Base-by-base conservation (phyloP, 805 yeast species). In the Saturnispora besseyi region DNA sequence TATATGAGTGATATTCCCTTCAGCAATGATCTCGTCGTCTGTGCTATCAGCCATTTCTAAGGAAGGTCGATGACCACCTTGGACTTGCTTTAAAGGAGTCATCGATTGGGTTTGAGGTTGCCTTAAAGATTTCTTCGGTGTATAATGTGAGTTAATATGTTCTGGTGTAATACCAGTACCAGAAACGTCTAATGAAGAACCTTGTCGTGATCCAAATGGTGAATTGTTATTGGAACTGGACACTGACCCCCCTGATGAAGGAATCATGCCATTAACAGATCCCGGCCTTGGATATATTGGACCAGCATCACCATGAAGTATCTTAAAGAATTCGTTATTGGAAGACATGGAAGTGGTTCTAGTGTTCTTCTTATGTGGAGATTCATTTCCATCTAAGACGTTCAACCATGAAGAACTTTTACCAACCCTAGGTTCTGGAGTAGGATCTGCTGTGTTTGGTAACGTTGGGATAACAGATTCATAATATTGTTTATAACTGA, bases 401-500 rank as follows among this genome's bases (percentile, higher is more conserved):
- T 24, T 22, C 15, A 26, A 24, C 30, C 12, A 12, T 13, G 31
- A 9, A 12, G 45, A 37, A 13, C 48, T 31, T 29, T 32, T n/a
- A 8, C 32, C 18, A 31, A 24, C n/a, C 22, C 12, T 12, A n/a
- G 46, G 37, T 24, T 7, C 24, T 5, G 50, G 18, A 18, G 47
- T 21, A 7, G 45, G 36, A 12, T 15, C 26, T 10, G n/a, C 34
- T 6, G 53, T 33, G 11, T 57, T 49, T 5, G 65, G 66, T 7
- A 65, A 53, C 11, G 63, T 55, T 8, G 70, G 70, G 24, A 65
- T 62, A 33, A 63, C 62, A 1, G 68, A 62, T 44, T 64, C 67
- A 45, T 65, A 65, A 44, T 54, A 65, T 32, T 55, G 51, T 15
- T 58, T 50, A 51, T 57, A 59, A 29, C 28, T 26, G 22, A 7